These are phyloP conservation scores for Stephanodiscus triporus DNA, from an alignment of 108 stramenopile species.

Conservation along the genomic window DNA sequence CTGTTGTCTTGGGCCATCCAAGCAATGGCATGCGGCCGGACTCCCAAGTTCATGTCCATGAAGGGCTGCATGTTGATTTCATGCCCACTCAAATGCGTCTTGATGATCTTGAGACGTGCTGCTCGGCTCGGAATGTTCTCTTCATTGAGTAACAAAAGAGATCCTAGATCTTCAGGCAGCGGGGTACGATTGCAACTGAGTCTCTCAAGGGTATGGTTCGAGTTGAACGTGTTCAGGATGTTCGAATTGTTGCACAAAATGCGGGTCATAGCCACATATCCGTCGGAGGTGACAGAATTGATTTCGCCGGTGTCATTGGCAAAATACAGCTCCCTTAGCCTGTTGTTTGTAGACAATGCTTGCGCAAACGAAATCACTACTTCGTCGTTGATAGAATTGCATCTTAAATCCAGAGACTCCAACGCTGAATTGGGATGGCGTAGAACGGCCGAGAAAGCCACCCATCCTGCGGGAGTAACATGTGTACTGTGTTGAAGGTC, in stretches of 20 bases:
- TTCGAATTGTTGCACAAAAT: constrained; percentile 20
- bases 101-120: constrained; percentile 17
- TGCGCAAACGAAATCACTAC: neutral
- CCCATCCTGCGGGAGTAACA: constrained; percentile 5
- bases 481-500: neutral
- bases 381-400: neutral
- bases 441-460: neutral
- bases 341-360: neutral
- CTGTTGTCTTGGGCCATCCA: constrained; percentile 2
- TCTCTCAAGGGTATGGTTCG: constrained; percentile 6
- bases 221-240: constrained; percentile 6
- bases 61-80: constrained; percentile 5
- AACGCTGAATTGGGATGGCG: neutral
- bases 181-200: neutral
- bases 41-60: constrained; percentile 5
- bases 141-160: constrained; percentile 14
- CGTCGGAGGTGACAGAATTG: constrained; percentile 5
- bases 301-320: neutral
- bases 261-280: constrained; percentile 10
- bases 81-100: neutral
- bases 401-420: neutral
- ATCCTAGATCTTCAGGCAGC: constrained; percentile 12
- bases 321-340: neutral
- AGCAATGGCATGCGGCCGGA: constrained; percentile 12
- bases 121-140: neutral